Evolutionary conservation across 2,329 filamentous ascomycete species (phyloP).

Genomic region (Ophiocordyceps robertsii): DNA sequence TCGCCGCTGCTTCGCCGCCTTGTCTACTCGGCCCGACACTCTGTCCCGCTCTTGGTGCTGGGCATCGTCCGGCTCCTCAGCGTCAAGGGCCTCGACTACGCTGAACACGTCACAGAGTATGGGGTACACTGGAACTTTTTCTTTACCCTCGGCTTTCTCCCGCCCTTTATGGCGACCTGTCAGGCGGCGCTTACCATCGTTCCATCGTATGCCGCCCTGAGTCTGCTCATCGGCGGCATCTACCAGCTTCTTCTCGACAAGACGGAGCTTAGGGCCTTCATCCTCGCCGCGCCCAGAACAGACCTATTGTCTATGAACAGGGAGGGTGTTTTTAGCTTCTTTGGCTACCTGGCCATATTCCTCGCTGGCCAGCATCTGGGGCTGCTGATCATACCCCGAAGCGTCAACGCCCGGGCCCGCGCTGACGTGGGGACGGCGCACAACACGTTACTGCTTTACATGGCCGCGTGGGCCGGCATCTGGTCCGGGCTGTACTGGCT

Average conservation of each 20-base stretch:
- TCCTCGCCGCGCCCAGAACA: conserved; percentile 67
- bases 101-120: conserved; percentile 94
- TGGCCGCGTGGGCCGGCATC: conserved; percentile 49
- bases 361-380: conserved; percentile 77
- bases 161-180: conserved; percentile 76
- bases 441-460: conserved; percentile 45
- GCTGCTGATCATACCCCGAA: conserved; percentile 60
- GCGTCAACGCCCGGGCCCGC: conserved; percentile 27
- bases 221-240: conserved; percentile 49
- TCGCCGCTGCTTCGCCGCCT: conserved; percentile 45
- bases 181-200: conserved; percentile 57
- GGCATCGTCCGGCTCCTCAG: conserved; percentile 72
- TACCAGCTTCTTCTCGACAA: conserved; percentile 70
- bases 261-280: conserved; percentile 67
- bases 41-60: conserved; percentile 67
- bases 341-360: conserved; percentile 91
- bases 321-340: conserved; percentile 89
- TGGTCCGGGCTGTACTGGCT: conserved; percentile 62
- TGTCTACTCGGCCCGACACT: conserved; percentile 58
- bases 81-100: conserved; percentile 91
- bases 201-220: conserved; percentile 64
- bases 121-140: conserved; percentile 99
- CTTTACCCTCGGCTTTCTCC: conserved; percentile 82
- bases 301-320: conserved; percentile 80
- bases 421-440: conserved; percentile 32